Evolutionary conservation across 768 basidiomycete genomes (phyloP), one percentile per base, ranked within the genome.

Genomic region (Xerocomellus amylosporus): DNA sequence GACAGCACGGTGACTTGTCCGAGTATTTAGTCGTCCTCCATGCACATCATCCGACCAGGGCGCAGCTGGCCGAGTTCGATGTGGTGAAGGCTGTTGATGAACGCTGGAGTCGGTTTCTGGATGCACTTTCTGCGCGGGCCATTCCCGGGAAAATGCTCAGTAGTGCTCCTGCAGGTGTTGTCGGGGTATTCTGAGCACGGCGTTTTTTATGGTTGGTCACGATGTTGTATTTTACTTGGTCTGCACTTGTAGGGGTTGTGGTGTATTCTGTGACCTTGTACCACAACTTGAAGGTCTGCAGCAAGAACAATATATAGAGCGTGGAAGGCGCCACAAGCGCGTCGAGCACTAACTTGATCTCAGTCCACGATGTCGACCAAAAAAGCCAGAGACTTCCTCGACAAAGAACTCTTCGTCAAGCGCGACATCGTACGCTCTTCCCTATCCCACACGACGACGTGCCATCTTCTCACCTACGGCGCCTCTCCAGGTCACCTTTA

Each of bases 401-500:
- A 75, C 20, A 80, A 80, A 50, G 77, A 81, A 37, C 64, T 80
- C 28, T 72, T 72, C 37, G 74, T 79, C 42, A 71, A 74, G 6
- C 73, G 73, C 55, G 75, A 66, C 54, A 70, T 79, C 30, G 79
- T 81, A 61, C 17, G 75, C 57, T 30, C 37, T n/a, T 31, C 56
- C 20, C 15, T 12, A 12, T 38, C 22, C 20, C 12, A 20, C 5
- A 28, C 9, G 1, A 34, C 31, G 33, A 30, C 19, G 30, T 22
- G 22, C 9, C 43, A 54, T 9, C 56, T 39, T 30, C 51, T 49
- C 49, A 46, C 28, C 46, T 3, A 33, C 9, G 14, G 2, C 26
- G 44, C 37, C 36, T 46, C 30, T 43, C 33, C 55, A 92, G 90
- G 87, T 93, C 54, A 93, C 90, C 5, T 93, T 82, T 68, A 80